phyloP scores from a whole-genome alignment of 768 basidiomycete species.

The Pisolithus albus region DNA sequence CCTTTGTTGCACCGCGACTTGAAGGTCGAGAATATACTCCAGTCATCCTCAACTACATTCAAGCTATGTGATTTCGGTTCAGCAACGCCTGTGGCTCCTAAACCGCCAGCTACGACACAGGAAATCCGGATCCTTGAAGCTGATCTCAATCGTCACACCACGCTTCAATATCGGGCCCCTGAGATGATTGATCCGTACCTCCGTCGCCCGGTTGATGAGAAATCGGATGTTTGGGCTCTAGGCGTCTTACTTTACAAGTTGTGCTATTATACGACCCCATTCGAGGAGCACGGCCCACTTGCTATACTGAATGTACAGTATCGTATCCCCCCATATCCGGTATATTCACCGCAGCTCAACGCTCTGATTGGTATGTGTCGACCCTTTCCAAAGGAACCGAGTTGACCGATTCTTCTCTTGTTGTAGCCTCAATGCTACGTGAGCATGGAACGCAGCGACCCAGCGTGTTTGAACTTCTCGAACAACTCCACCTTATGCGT shows the following conservation, averaged over 20 bases:
- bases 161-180: constrained; percentile 95
- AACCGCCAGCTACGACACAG: constrained; percentile 68
- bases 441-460: constrained; percentile 87
- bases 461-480: constrained; percentile 79
- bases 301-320: constrained; percentile 98
- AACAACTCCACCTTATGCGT: constrained; percentile 76
- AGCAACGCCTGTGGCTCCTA: constrained; percentile 62
- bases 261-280: constrained; percentile 98
- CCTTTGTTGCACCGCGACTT: constrained; percentile 93
- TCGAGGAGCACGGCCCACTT: constrained; percentile 94
- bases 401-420: constrained; percentile 9
- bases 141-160: constrained; percentile 92
- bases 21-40: constrained; percentile 98
- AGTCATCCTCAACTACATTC: constrained; percentile 75
- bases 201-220: constrained; percentile 81
- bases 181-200: constrained; percentile 95
- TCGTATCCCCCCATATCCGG: constrained; percentile 80
- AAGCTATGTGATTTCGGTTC: constrained; percentile 99
- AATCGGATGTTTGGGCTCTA: constrained; percentile 96
- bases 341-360: constrained; percentile 80
- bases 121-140: constrained; percentile 85
- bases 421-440: constrained; percentile 80
- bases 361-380: constrained; percentile 63
- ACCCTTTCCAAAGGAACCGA: constrained; percentile 1
- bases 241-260: constrained; percentile 97